Evolutionary conservation across 805 yeast species (phyloP), one percentile per base, ranked within the genome.

Genomic region (Zygotorulaspora sp.): DNA sequence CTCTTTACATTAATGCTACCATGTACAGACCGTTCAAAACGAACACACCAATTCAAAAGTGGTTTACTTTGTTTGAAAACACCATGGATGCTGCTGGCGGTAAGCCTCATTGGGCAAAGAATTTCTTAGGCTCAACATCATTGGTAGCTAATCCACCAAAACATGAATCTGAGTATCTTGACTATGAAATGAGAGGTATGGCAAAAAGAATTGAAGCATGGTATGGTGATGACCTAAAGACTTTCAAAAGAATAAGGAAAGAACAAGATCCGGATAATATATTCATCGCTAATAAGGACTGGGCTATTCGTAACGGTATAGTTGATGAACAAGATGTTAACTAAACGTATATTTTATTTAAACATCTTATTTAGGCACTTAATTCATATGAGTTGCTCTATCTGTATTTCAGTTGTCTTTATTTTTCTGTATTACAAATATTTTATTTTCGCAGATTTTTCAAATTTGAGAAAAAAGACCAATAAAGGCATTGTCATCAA

Each of bases 71-170:
- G n/a, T 90, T 90, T 61, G 98, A 90, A 63, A 74, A 75, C 36
- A 75, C 86, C 1, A 68, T 89, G 71, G 72, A 71, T 35, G 78
- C 76, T 18, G 88, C 83, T 19, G 88, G 83, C 24, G 98, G 98
- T 30, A 84, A 80, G 59, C 98, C 98, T 2, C 98, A 90, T 62
- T 90, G 98, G 98, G 98, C 98, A 12, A 90, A 90, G 69, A 89
- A 88, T 62, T 90, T 87, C 61, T 68, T 84, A 40, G 95, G 95
- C 1, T 65, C 74, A 3, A 52, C 56, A 2, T 61, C 65, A 9
- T 49, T 58, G 50, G 59, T 62, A 5, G 54, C 55, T 6, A 50
- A 60, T 32, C 43, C 59, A 45, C 35, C 44, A 27, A 52, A 58
- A 40, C 56, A 55, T 2, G 74, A 71, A 36, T 58, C 67, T 32